A percentile compares a stretch with the other conserved stretches of the same genome.
These are phyloP conservation scores for Chalciporus piperatus DNA, from an alignment of 768 basidiomycete species.

Conservation along the genomic window DNA sequence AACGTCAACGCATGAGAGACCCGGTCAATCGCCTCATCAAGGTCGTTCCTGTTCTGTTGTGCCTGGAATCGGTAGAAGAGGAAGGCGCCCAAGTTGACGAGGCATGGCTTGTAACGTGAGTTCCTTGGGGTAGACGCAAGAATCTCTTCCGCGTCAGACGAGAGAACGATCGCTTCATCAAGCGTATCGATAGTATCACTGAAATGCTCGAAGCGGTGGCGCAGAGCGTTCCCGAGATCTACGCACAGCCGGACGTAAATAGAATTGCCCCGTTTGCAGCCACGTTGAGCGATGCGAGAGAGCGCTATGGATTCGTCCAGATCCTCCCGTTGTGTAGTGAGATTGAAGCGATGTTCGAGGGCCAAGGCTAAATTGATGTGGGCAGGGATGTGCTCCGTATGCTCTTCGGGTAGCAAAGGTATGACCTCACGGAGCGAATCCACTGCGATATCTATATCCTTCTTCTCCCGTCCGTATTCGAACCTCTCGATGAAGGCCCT, in stretches of 20 bases:
- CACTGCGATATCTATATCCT: conserved; percentile 9
- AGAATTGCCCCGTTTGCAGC: conserved; percentile 7
- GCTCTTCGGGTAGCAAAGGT: conserved; percentile 8
- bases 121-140: conserved; percentile 4
- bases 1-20: conserved; percentile 8
- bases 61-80: conserved; percentile 18
- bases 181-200: conserved; percentile 8
- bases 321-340: conserved; percentile 7
- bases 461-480: conserved; percentile 4
- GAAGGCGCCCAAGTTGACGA: conserved; percentile 9
- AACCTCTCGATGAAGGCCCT: conserved; percentile 14
- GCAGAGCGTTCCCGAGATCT: conserved; percentile 17
- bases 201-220: conserved; percentile 8
- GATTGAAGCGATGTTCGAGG: conserved; percentile 16
- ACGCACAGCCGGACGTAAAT: conserved; percentile 11
- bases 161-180: conserved; percentile 23
- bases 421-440: conserved; percentile 14
- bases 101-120: neutral
- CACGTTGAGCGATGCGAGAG: conserved; percentile 12
- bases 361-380: conserved; percentile 17
- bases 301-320: conserved; percentile 23
- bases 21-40: conserved; percentile 17
- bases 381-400: conserved; percentile 3
- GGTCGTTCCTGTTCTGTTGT: conserved; percentile 6
- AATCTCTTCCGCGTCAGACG: conserved; percentile 18